phyloP scores from a whole-genome alignment of 2,329 filamentous ascomycete species.

The Cordyceps tenuipes region DNA sequence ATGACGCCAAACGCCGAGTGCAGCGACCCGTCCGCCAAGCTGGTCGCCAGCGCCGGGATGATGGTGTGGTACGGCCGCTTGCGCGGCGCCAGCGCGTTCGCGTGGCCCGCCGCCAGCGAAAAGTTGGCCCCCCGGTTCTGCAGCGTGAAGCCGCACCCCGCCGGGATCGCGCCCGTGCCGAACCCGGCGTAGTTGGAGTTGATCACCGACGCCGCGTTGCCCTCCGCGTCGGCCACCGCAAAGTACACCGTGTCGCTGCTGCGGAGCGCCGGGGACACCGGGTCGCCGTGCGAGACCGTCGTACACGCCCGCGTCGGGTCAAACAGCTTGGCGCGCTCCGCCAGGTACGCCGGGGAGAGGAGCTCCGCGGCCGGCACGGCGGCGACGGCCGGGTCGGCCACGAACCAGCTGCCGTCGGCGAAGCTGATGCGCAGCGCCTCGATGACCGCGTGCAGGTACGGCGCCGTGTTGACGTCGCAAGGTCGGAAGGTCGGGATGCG shows the following conservation, averaged over 20 bases:
- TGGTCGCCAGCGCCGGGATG: slow-evolving; percentile 86
- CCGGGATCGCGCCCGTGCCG: slow-evolving; percentile 77
- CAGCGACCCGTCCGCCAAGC: slow-evolving; percentile 61
- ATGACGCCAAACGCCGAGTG: slow-evolving; percentile 91
- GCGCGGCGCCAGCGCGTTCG: slow-evolving; percentile 69
- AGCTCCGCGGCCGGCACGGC: slow-evolving; percentile 63
- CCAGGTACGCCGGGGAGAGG: slow-evolving; percentile 65
- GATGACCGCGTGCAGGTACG: slow-evolving; percentile 79
- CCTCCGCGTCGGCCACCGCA: slow-evolving; percentile 67
- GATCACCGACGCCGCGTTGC: slow-evolving; percentile 93
- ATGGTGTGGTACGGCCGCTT: slow-evolving; percentile 98
- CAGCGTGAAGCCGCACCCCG: slow-evolving; percentile 81
- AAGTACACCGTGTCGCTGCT: slow-evolving; percentile 95
- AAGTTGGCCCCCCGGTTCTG: slow-evolving; percentile 93
- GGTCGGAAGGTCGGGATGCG: slow-evolving; percentile 63
- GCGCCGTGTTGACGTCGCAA: slow-evolving; percentile 70
- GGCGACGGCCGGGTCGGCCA: slow-evolving; percentile 69
- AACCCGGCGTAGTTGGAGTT: slow-evolving; percentile 91
- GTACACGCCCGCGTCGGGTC: slow-evolving; percentile 50
- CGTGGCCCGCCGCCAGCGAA: slow-evolving; percentile 59
- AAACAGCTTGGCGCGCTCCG: slow-evolving; percentile 56
- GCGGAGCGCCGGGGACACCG: slow-evolving; percentile 62
- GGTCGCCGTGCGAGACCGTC: slow-evolving; percentile 55
- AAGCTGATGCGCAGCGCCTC: slow-evolving; percentile 86
- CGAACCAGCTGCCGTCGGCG: slow-evolving; percentile 82